phyloP scores from a whole-genome alignment of 805 yeast genomes.

The Starmera pachycereana region DNA sequence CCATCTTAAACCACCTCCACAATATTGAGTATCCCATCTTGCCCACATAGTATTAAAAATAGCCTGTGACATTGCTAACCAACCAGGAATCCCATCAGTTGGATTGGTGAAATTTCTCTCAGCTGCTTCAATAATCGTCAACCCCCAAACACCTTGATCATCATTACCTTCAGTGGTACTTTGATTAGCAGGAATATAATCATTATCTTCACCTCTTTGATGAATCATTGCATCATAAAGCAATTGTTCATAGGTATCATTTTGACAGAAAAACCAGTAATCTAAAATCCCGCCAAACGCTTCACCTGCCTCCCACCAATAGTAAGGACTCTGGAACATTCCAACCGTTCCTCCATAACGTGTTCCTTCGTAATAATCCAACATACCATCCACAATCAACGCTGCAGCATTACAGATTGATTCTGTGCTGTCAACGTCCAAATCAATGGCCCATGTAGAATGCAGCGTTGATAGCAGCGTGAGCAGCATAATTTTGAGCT shows the following conservation, averaged over 20 bases:
- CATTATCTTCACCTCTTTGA: slow-evolving; percentile 36
- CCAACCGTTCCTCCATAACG: slow-evolving; percentile 61
- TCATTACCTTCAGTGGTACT: slow-evolving; percentile 64
- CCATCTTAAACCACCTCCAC: slow-evolving; percentile 67
- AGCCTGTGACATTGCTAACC: slow-evolving; percentile 55
- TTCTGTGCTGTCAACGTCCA: slow-evolving; percentile 28
- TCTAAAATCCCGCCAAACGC: slow-evolving; percentile 64
- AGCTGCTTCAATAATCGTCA: slow-evolving; percentile 54
- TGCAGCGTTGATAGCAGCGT: too few relatives aligned
- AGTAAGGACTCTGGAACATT: slow-evolving; percentile 63
- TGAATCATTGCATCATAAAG: slow-evolving; percentile 46
- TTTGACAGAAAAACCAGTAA: slow-evolving; percentile 60
- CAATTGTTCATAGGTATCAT: slow-evolving; percentile 50
- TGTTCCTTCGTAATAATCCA: slow-evolving; percentile 62
- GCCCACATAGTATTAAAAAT: slow-evolving; percentile 52
- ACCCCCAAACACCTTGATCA: slow-evolving; percentile 70
- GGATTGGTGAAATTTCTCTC: slow-evolving; percentile 53
- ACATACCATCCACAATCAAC: slow-evolving; percentile 47
- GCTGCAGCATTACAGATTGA: slow-evolving; percentile 51
- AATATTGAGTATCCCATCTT: slow-evolving; percentile 46
- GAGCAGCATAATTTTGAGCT: too few relatives aligned
- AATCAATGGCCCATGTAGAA: slow-evolving; percentile 18
- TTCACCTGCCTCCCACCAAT: slow-evolving; percentile 94
- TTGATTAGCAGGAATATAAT: slow-evolving; percentile 55
- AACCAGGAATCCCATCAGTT: slow-evolving; percentile 32